phyloP scores from a whole-genome alignment of 2,329 filamentous ascomycete species.

The Verruconis gallopava region DNA sequence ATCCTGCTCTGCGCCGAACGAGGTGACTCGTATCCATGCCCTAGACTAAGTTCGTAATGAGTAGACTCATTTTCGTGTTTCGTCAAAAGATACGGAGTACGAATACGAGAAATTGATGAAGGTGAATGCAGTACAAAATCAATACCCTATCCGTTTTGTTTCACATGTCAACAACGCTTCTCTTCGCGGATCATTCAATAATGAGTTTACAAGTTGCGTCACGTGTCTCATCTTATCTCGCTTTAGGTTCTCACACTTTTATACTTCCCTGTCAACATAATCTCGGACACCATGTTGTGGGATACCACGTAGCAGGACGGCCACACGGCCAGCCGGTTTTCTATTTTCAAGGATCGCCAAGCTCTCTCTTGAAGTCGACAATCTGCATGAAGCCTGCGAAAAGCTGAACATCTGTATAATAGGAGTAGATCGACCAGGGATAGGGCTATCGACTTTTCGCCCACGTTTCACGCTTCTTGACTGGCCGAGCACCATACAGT shows the following conservation, averaged over 20 bases:
- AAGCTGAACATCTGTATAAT: not conserved
- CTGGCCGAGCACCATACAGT: conserved; percentile 30
- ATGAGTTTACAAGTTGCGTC: too few species aligned
- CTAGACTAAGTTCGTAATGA: too few species aligned
- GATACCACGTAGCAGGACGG: conserved; percentile 5
- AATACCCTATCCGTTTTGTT: too few species aligned
- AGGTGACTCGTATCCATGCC: too few species aligned
- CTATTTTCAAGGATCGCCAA: conserved; percentile 12
- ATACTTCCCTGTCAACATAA: conserved; percentile 15
- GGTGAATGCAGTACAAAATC: too few species aligned
- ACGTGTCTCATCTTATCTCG: too few species aligned
- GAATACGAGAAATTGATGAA: too few species aligned
- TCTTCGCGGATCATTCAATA: too few species aligned
- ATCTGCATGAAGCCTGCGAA: conserved; percentile 3
- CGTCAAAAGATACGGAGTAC: too few species aligned
- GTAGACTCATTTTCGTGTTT: too few species aligned
- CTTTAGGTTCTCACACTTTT: not conserved
- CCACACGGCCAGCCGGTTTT: conserved; percentile 9
- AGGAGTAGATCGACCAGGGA: conserved; percentile 24
- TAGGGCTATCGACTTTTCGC: conserved; percentile 29
- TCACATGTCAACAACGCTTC: too few species aligned
- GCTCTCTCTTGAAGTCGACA: conserved; percentile 10
- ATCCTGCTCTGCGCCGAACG: too few species aligned
- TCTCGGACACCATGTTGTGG: conserved; percentile 4
- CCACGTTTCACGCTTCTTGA: conserved; percentile 25